phyloP scores from a whole-genome alignment of 208 protist genomes.

The Willaertia magna region DNA sequence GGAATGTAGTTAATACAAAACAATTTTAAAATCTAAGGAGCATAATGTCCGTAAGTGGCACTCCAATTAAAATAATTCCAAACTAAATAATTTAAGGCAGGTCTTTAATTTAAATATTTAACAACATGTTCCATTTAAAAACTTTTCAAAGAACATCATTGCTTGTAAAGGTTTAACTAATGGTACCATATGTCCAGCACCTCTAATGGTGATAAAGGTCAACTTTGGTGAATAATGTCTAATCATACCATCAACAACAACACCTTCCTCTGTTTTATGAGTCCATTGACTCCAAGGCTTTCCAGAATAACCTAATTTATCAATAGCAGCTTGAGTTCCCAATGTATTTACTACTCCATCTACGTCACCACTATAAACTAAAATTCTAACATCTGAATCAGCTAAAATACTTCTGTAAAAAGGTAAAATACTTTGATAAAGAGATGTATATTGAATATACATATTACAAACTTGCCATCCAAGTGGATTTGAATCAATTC shows the following conservation, averaged over 20 bases:
- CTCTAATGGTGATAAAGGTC: not conserved
- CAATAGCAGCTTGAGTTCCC: not conserved
- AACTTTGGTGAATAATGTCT: not conserved
- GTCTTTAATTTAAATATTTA: too few species aligned
- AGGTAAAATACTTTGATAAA: not conserved
- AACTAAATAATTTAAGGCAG: too few species aligned
- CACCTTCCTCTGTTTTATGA: not conserved
- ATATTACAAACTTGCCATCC: not conserved
- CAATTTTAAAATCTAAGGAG: too few species aligned
- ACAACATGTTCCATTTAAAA: not conserved
- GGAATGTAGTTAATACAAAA: too few species aligned
- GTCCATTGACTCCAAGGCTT: not conserved
- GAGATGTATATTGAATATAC: not conserved
- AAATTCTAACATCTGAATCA: not conserved
- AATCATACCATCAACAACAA: not conserved
- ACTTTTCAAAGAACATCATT: not conserved
- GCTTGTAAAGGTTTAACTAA: not conserved
- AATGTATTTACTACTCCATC: not conserved
- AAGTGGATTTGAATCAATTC: not conserved
- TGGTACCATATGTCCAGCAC: constrained; percentile 2
- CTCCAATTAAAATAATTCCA: too few species aligned
- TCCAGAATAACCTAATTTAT: not conserved
- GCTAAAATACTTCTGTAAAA: not conserved
- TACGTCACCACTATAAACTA: constrained; percentile 5
- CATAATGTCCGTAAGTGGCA: too few species aligned